These are phyloP conservation scores for Monosporozyma servazzii DNA, from an alignment of 805 yeast species.

Conservation along the genomic window DNA sequence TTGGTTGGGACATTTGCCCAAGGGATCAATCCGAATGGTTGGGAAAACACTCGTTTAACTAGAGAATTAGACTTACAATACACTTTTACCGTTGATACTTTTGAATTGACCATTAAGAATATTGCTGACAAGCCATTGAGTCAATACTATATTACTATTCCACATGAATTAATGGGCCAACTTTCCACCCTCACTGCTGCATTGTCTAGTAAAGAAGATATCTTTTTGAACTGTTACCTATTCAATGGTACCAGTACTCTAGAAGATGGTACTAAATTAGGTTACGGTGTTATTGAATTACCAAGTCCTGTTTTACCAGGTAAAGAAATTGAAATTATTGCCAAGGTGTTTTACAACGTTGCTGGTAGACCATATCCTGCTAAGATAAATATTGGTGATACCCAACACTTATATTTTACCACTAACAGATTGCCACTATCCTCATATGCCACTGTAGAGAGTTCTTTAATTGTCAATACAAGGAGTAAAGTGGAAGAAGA, in stretches of 20 bases:
- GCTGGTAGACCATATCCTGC: conserved; percentile 55
- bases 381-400: conserved; percentile 46
- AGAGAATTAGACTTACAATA: conserved; percentile 57
- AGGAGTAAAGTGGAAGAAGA: conserved; percentile 30
- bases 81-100: conserved; percentile 56
- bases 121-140: conserved; percentile 42
- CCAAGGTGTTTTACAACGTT: conserved; percentile 42
- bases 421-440: conserved; percentile 50
- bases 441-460: conserved; percentile 46
- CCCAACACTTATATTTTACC: conserved; percentile 49
- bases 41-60: conserved; percentile 48
- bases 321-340: conserved; percentile 38
- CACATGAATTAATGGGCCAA: conserved; percentile 35
- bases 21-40: conserved; percentile 16
- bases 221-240: conserved; percentile 22
- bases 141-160: conserved; percentile 52
- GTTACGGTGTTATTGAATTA: conserved; percentile 42
- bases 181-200: conserved; percentile 40
- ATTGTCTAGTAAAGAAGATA: conserved; percentile 18
- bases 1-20: conserved; percentile 1
- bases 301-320: conserved; percentile 64
- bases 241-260: conserved; percentile 16
- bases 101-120: conserved; percentile 50
- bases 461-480: conserved; percentile 26
- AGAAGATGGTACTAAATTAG: conserved; percentile 23